These are phyloP conservation scores for Pyrenophora tritici-repentis DNA, from an alignment of 2,329 filamentous ascomycete genomes.

Conservation along the genomic window DNA sequence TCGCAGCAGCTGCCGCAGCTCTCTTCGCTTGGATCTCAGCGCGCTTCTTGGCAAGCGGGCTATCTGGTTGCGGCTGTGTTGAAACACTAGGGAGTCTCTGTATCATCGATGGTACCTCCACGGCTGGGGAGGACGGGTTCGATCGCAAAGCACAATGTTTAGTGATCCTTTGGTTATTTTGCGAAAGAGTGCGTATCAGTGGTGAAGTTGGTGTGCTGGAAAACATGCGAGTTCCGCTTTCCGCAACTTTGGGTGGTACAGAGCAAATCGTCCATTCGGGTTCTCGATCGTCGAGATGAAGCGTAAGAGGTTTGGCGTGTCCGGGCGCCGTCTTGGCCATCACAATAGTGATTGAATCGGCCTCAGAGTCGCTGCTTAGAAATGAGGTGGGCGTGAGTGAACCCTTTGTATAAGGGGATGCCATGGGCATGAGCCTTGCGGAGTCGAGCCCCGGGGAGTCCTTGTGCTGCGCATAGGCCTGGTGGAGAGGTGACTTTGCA, in stretches of 20 bases:
- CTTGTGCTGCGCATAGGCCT: constrained; percentile 23
- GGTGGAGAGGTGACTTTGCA: constrained; percentile 34
- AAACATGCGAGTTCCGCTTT: constrained; percentile 9
- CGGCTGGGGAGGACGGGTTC: constrained; percentile 35
- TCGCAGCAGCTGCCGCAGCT: neutral
- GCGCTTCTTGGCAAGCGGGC: constrained; percentile 19
- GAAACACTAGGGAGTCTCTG: constrained; percentile 25
- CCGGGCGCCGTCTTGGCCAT: constrained; percentile 23
- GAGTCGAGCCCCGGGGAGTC: constrained; percentile 6
- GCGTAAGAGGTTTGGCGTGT: constrained; percentile 20
- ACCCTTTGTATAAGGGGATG: constrained; percentile 19
- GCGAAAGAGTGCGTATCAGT: constrained; percentile 19
- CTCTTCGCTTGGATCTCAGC: constrained; percentile 11
- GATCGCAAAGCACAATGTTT: constrained; percentile 36
- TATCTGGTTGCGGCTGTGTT: constrained; percentile 24
- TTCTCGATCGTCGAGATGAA: constrained; percentile 32
- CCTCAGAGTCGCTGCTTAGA: constrained; percentile 38
- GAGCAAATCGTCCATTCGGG: constrained; percentile 40
- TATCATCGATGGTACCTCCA: constrained; percentile 29
- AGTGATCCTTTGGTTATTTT: constrained; percentile 31
- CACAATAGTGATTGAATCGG: constrained; percentile 36
- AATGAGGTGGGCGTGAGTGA: constrained; percentile 34
- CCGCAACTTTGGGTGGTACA: constrained; percentile 22
- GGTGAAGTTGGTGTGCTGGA: constrained; percentile 3
- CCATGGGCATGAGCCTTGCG: constrained; percentile 12